Evolutionary conservation across 768 basidiomycete species (phyloP), one percentile per base, ranked within the genome.

Genomic region (Mycena maculata): DNA sequence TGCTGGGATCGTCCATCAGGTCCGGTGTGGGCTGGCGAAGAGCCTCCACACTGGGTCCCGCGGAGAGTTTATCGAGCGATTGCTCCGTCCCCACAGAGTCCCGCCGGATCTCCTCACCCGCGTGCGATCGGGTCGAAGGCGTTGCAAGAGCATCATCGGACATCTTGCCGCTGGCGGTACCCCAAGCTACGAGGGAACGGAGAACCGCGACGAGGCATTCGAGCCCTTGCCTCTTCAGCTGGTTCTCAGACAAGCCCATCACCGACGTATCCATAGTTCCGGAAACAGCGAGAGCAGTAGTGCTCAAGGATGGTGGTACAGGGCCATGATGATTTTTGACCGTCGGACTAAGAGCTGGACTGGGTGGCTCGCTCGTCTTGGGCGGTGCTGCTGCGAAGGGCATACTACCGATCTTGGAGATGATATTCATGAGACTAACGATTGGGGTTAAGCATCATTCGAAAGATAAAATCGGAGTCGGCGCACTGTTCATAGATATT

Each of bases 401-500:
- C 47, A 85, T 77, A 27, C 91, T 91, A 18, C 91, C 90, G 63
- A 98, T 90, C 80, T 96, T 98, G 18, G 96, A 96, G 74, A 99
- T 88, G 75, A 98, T 93, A 80, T 98, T 98, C 85, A 99, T 94
- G 52, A 98, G 82, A 74, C 92, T 94, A 67, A 52, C 18, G 58
- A 11, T 42, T 12, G 15, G 54, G n/a, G n/a, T 50, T 30, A 45
- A 60, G 56, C 31, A 28, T 38, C 30, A 20, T 4, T n/a, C 48
- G 36, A 23, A 41, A 27, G 38, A 45, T 8, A 42, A n/a, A 39
- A 50, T 38, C 48, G 28, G 36, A 8, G n/a, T 60, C 11, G 80
- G n/a, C 91, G 74, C 74, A 94, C 90, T 94, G 93, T 74, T 99
- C 98, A 78, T 99, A 99, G 63, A 99, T 96, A 80, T 99, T 99